Base-by-base conservation (phyloP, 352 stramenopile species). In the Phytopythium delawarense region DNA sequence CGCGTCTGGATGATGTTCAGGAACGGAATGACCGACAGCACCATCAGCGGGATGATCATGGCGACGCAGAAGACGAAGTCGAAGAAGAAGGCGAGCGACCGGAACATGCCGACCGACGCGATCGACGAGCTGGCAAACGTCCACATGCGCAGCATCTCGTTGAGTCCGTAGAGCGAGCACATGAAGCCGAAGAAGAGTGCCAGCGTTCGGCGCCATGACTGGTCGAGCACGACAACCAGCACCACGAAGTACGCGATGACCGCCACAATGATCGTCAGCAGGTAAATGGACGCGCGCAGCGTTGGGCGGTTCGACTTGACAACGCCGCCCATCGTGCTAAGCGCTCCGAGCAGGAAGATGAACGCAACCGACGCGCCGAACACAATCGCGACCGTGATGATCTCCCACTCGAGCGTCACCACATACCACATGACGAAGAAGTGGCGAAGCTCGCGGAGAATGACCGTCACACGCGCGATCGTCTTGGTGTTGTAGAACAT, bases 381-480 rank as follows among this genome's bases (percentile, higher is more conserved):
- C 34, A 89, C 79, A 18, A 91, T 49, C 1, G 64, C 77, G 1
- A 94, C 76, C 7, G 71, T 71, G 0, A 82, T 1, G 21, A 83
- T 70, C 35, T 82, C 67, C 73, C 79, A 89, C 55, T 84, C 66
- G 21, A 94, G 72, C 9, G 86, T 88, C 57, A 92, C 71, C 6
- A 94, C 84, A 55, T 94, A 94, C 81, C 81, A 94, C 78, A 92
- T 85, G 48, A 94, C 72, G 46, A 94, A 42, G 39, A 94, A 93
- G 69, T 94, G 86, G 21, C 86, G 83, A 25, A 69, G 76, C 71
- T 94, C 86, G 20, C 86, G 84, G 32, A 94, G 51, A 55, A 94
- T 62, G 13, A 94, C 86, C 1, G 81, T 92, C 23, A 92, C 63
- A 44, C 86, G 83, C 45, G 86, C 79, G 64, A 92, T 89, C 9